Base-by-base conservation (phyloP, 2,329 filamentous ascomycete species). In the Ophiognomonia clavigignenti-juglandacearum region DNA sequence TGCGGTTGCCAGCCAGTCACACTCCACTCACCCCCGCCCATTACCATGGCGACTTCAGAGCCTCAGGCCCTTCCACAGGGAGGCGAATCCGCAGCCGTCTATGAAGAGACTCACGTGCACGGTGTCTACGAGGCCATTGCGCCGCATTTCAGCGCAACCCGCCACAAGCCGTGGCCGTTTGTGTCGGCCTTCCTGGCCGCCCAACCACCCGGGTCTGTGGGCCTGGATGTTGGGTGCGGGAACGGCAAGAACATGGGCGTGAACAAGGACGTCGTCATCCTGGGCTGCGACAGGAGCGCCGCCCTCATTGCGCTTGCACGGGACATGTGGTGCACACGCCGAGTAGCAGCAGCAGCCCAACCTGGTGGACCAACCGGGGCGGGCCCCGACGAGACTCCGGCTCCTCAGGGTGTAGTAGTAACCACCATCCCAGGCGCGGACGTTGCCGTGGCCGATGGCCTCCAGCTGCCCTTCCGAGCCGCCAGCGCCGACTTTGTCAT, bases 211-310 rank as follows among this genome's bases (percentile, higher is more conserved):
- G 92, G 91, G 22, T 78, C 87, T 41, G 69, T 97, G 47, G 93
- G 93, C 9, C 75, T 96, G 26, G 93, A 98, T 66, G 76, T 97
- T 47, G 93, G 93, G 51, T 97, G 93, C 68, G 93, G 93, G 50
- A 98, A 98, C 69, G 93, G 93, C 56, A 97, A 97, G 73, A 96
- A 97, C 64, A 73, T 97, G 51, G 72, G 78, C 51, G 86, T 95
- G 48, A 95, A 95, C 67, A 76, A 74, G 19, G 68, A 80, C 57
- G 69, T 96, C 40, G 90, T 87, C 69, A 85, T 96, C 45, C 64
- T 97, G 50, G 92, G 83, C 48, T 92, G 86, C 47, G 93, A 97
- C 71, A 80, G 89, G 72, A 95, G 81, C 58, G 73, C 71, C 20
- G 69, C 74, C 47, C 73, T 82, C 27, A 70, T 75, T 40, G 63